Evolutionary conservation across 2,329 filamentous ascomycete species (phyloP).

Genomic region (Colletotrichum theobromicola): DNA sequence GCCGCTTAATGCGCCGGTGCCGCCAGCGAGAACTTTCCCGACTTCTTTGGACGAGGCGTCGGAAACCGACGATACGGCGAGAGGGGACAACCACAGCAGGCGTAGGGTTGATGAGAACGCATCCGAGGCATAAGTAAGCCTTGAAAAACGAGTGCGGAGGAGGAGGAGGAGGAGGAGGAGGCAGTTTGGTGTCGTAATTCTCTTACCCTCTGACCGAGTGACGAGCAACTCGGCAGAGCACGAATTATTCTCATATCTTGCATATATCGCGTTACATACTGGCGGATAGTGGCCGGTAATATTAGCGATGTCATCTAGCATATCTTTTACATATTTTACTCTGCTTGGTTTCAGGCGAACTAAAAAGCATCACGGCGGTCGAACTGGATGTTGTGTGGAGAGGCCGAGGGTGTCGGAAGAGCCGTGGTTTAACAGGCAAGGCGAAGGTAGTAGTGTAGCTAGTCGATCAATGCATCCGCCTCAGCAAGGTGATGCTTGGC

Average conservation of each 20-base stretch:
- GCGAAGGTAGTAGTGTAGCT: not conserved
- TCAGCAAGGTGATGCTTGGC: not conserved
- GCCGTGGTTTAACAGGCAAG: not conserved
- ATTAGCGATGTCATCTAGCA: conserved; percentile 1
- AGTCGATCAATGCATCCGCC: not conserved
- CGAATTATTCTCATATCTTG: conserved; percentile 10
- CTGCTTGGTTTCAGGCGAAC: not conserved
- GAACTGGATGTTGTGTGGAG: not conserved
- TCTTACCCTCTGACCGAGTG: not conserved
- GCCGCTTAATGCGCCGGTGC: conserved; percentile 31
- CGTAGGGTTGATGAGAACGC: not conserved
- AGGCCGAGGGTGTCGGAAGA: not conserved
- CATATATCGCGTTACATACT: conserved; percentile 1
- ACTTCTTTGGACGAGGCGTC: conserved; percentile 8
- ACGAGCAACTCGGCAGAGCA: conserved; percentile 13
- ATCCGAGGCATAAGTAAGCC: not conserved
- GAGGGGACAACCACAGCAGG: conserved; percentile 2
- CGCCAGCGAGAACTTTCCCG: not conserved
- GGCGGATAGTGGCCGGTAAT: not conserved
- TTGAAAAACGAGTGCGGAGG: not conserved
- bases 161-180: not conserved
- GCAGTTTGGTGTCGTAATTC: not conserved
- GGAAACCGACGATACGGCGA: conserved; percentile 20
- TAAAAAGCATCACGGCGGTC: not conserved
- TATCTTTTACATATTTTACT: not conserved